Percentiles rank a stretch among this genome's conserved stretches.
These are phyloP conservation scores for Mycena vulgaris DNA, from an alignment of 768 basidiomycete genomes.

Conservation along the genomic window DNA sequence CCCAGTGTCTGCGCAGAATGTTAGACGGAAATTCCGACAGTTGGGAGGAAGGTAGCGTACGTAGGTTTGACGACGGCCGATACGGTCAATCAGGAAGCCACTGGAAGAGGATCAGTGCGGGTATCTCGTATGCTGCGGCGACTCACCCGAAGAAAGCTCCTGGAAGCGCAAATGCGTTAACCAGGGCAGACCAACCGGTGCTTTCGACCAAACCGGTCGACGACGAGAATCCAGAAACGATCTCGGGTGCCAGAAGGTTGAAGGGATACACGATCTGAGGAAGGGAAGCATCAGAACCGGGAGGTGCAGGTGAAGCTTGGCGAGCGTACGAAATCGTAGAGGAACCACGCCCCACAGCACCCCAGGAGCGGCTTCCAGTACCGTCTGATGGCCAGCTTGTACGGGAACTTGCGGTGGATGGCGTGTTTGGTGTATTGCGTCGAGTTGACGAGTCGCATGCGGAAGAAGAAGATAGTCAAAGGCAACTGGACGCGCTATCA, in stretches of 20 bases:
- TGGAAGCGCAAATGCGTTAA: background rate
- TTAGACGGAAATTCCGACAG: background rate
- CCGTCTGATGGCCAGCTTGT: background rate
- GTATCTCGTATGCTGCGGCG: background rate
- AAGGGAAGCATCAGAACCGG: background rate
- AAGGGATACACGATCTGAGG: background rate
- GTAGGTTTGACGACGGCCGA: background rate
- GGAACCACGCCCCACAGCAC: background rate
- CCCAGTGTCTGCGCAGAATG: background rate
- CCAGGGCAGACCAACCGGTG: background rate
- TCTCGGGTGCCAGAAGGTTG: background rate
- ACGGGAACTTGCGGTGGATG: background rate
- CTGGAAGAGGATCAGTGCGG: background rate
- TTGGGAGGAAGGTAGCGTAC: background rate
- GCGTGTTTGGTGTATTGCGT: background rate
- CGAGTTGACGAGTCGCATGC: background rate
- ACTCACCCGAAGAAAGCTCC: background rate
- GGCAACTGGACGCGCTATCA: background rate
- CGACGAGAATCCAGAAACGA: background rate
- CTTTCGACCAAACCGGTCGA: background rate
- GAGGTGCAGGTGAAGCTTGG: background rate
- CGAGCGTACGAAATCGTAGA: background rate
- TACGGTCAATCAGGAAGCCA: background rate
- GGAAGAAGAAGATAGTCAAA: background rate
- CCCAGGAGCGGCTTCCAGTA: background rate